Percentiles rank a stretch among this genome's conserved stretches.
phyloP scores from a whole-genome alignment of 1,139 yeast genomes.

The Hanseniaspora gamundiae region DNA sequence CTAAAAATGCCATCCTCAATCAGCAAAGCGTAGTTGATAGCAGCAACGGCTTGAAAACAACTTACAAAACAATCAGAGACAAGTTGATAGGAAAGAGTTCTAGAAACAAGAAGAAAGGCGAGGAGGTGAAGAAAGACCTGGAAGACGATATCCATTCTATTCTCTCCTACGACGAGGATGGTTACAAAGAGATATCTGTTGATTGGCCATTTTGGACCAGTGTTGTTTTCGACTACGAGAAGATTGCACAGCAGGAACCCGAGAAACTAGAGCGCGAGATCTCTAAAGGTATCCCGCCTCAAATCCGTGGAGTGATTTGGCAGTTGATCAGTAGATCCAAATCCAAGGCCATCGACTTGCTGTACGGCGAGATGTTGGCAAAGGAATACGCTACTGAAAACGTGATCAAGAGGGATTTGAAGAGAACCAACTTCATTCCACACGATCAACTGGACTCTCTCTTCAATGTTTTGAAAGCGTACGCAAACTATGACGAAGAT shows the following conservation, averaged over 20 bases:
- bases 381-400: constrained; percentile 58
- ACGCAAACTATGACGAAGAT: constrained; percentile 76
- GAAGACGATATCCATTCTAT: constrained; percentile 14
- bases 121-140: constrained; percentile 15
- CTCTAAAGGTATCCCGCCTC: constrained; percentile 69
- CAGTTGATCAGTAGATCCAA: constrained; percentile 79
- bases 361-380: constrained; percentile 39
- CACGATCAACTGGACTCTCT: constrained; percentile 47
- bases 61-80: constrained; percentile 33
- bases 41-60: constrained; percentile 45
- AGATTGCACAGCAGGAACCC: constrained; percentile 52
- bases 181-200: constrained; percentile 11
- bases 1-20: constrained; percentile 24
- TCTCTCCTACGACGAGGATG: constrained; percentile 8
- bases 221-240: constrained; percentile 61
- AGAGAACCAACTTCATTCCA: constrained; percentile 73
- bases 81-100: constrained; percentile 8
- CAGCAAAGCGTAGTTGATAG: constrained; percentile 48
- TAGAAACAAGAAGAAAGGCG: constrained; percentile 4
- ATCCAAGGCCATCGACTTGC: constrained; percentile 58
- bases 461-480: constrained; percentile 68
- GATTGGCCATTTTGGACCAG: constrained; percentile 89
- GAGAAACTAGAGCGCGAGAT: constrained; percentile 48
- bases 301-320: constrained; percentile 84
- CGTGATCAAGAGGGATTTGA: constrained; percentile 67